Base-by-base conservation (phyloP, 495 filamentous ascomycete species). In the Aspergillus baeticus region DNA sequence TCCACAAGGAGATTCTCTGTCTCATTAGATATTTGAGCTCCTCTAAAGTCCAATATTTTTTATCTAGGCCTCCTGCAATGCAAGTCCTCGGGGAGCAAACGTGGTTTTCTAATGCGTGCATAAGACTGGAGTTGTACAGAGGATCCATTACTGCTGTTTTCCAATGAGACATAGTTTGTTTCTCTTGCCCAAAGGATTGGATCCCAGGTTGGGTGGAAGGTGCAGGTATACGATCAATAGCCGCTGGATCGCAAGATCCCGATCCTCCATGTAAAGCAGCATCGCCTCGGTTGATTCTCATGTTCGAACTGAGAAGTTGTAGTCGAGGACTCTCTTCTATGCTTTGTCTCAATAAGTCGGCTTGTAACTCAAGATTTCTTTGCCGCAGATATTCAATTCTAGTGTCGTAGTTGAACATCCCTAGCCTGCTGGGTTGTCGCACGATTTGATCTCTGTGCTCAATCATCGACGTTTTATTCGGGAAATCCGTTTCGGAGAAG, bases 401-500 rank as follows among this genome's bases (percentile, higher is more conserved):
- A 13, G 5, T 37, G 2, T 21, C 46, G 17, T 36, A 49, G 10
- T 49, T 18, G 21, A 36, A 49, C 31, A 36, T 34, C 1, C 11
- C 6, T 7, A 22, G 4, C 3, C 13, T 3, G 15, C 13, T n/a
- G 3, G 31, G 2, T 13, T 36, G 33, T n/a, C 17, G 46, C 6
- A 22, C 3, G 14, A 14, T 0, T 14, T 37, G 46, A 13, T 22
- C 15, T 10, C 10, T 5, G 17, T 38, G 47, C 6, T 26, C 34
- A 34, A 1, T 15, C 8, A 7, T 6, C 13, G 43, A 20, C 5
- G 21, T 1, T 7, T 41, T 41, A n/a, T 5, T 48, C 11, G 89
- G 77, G 60, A 90, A 89, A 14, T 76, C 74, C 75, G 86, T 84
- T 59, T 89, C 83, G 1, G 82, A 87, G 66, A 90, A 92, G 1